Percentiles rank a stretch among this genome's conserved stretches.
These are phyloP conservation scores for Trifolium subterraneum DNA, from an alignment of 306 rosid genomes.

Conservation along the genomic window DNA sequence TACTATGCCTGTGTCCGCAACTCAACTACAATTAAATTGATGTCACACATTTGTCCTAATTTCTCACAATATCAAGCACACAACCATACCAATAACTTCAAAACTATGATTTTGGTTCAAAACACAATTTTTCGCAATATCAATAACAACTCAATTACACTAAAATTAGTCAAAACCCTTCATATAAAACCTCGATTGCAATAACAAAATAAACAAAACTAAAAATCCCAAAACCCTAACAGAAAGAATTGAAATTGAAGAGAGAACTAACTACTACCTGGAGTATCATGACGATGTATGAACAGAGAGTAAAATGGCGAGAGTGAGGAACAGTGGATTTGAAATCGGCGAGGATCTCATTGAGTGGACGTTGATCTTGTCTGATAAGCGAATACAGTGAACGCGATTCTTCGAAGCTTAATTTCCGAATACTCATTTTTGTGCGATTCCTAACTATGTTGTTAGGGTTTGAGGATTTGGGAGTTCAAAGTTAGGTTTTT, in stretches of 20 bases:
- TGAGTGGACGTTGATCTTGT: conserved; percentile 67
- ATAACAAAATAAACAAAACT: neutral
- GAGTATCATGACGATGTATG: conserved; percentile 67
- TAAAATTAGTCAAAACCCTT: neutral
- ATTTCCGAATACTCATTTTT: conserved; percentile 52
- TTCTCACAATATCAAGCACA: neutral
- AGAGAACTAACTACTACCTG: conserved; percentile 50
- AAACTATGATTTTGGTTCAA: neutral
- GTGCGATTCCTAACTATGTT: too few relatives aligned
- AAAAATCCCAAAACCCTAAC: conserved; percentile 40
- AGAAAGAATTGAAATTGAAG: neutral
- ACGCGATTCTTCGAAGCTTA: conserved; percentile 68
- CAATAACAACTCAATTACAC: neutral
- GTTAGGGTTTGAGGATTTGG: conserved; percentile 38
- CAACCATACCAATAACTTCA: neutral
- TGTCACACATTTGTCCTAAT: too few relatives aligned
- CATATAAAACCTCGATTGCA: neutral
- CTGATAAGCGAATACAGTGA: conserved; percentile 55
- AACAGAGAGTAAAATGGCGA: conserved; percentile 72
- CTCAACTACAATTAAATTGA: too few relatives aligned
- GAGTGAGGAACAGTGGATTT: conserved; percentile 51
- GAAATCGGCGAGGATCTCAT: conserved; percentile 73
- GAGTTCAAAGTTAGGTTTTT: conserved; percentile 18
- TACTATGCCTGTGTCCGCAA: too few relatives aligned
- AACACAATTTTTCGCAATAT: too few relatives aligned